Base-by-base conservation (phyloP, 2,329 filamentous ascomycete species). In the Hypomyces rosellus region DNA sequence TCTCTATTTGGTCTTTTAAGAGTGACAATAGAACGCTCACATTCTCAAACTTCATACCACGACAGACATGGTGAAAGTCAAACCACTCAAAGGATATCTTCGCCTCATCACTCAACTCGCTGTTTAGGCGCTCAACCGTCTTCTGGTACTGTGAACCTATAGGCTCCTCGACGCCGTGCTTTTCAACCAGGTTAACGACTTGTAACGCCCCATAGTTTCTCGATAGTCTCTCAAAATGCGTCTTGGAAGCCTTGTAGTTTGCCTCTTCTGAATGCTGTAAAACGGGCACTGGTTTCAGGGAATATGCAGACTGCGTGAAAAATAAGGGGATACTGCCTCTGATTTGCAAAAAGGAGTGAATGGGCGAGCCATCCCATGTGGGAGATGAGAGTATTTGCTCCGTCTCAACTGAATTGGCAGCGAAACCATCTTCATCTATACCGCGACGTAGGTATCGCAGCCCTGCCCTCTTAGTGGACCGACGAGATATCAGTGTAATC, bases 1-100 rank as follows among this genome's bases (percentile, higher is more conserved):
- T 73, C 40, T 86, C 82, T 11, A 96, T 72, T n/a, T 79, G 83
- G 4, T 76, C 70, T 25, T 79, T 79, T 4, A 97, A 69, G 1
- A 74, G 82, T 43, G 89, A 78, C 47, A 99, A 76, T 1, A 99
- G 77, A 25, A 85, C 74, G 50, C 84, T 86, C 12, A 97, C 91
- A 52, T 97, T 97, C 63, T 97, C 92, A 62, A 97, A 99, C 59
- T 89, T 95, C 92, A 99, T 96, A 0, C 93, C 93, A 14, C 89
- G 85, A 63, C 93, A 97, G 25, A 88, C 88, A 15, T 83, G 78
- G 65, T 97, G 93, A 61, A 99, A 99, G 63, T 99, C 93, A 60
- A 97, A 99, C 93, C 93, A 99, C 63, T 96, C 89, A 61, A 95
- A 95, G 1, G 65, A 59, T 34, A 68, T 60, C n/a, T 55, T 57